Evolutionary conservation across 164 flowering plant species (phyloP), one percentile per base, ranked within the genome.

Genomic region (Echeveria elegans): DNA sequence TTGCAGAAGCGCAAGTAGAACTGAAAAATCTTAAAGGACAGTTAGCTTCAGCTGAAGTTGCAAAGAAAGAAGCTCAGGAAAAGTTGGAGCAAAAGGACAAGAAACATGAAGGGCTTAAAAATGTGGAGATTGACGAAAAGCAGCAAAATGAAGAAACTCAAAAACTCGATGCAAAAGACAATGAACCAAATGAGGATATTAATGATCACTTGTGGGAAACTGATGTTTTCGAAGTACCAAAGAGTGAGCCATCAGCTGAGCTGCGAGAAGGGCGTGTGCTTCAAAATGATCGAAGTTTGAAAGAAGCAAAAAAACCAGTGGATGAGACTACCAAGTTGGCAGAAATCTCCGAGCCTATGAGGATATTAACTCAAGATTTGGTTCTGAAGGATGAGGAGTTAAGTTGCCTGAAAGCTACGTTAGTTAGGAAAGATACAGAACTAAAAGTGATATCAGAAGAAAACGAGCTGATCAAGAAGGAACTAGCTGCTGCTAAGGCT

Each of bases 1-100:
- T 92, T 32, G 86, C 85, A 52, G 89, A 84, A 66, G 92, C 95
- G 10, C 96, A 85, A 69, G 82, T 75, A 12, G 96, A 92, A 77
- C 83, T 92, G 37, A 88, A 87, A 80, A 67, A 66, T 65, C 78
- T 92, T 40, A 89, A 92, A 74, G 76, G 76, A 7, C 95, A 87
- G 74, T 73, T 92, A 58, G 82, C 82, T 64, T 79, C 86, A 36
- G 85, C 92, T 10, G 92, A 89, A 70, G 83, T 82, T 66, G 95
- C 89, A 29, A 89, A 87, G 81, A 86, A 72, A 68, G 82, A 83
- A 73, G 93, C 83, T 72, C 86, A 85, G 56, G 80, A 86, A 41
- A 78, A 87, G 62, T 74, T 87, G 15, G 76, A 82, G 66, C 85
- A 80, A 72, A 83, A 82, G 73, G 31, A 31, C 24, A 72, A 72